Evolutionary conservation across 371 early-diverging fungal species (phyloP).

Genomic region (Nematocida sp.): DNA sequence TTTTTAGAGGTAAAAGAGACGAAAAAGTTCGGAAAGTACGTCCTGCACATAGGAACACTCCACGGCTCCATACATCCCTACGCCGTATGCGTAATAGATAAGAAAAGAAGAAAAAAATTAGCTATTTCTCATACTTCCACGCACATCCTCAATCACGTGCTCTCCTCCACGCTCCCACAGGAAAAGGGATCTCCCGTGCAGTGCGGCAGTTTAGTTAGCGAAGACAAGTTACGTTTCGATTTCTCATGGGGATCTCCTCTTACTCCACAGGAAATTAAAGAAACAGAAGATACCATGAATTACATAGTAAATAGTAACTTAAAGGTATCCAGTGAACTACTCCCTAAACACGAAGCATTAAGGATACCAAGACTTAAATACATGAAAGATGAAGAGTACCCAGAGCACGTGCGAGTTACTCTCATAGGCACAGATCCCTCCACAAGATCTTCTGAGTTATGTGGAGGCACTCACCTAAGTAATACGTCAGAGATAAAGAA

Average conservation of each 20-base stretch:
- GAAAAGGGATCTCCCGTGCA: conserved; percentile 72
- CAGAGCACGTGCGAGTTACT: conserved; percentile 70
- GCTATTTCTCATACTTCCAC: conserved; percentile 93
- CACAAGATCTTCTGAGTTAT: conserved; percentile 81
- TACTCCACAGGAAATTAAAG: conserved; percentile 73
- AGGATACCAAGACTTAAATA: conserved; percentile 77
- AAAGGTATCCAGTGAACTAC: conserved; percentile 71
- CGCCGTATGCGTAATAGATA: conserved; percentile 73
- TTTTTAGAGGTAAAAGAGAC: conserved; percentile 75
- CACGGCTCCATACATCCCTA: conserved; percentile 11
- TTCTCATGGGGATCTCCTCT: conserved; percentile 76
- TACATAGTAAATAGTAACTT: conserved; percentile 73
- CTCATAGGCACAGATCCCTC: conserved; percentile 69
- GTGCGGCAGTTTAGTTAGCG: conserved; percentile 91
- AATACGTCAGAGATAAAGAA: conserved; percentile 82
- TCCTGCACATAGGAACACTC: conserved; percentile 80
- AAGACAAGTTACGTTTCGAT: conserved; percentile 92
- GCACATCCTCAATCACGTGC: conserved; percentile 89
- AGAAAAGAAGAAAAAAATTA: conserved; percentile 75
- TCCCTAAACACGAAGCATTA: conserved; percentile 70
- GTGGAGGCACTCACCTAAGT: conserved; percentile 95
- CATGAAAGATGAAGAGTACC: conserved; percentile 76
- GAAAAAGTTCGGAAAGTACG: conserved; percentile 85
- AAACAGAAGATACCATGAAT: conserved; percentile 77
- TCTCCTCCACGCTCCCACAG: conserved; percentile 72